Conservation (phyloP, 2,329 filamentous ascomycete species). For the Helotiales sp. region DNA sequence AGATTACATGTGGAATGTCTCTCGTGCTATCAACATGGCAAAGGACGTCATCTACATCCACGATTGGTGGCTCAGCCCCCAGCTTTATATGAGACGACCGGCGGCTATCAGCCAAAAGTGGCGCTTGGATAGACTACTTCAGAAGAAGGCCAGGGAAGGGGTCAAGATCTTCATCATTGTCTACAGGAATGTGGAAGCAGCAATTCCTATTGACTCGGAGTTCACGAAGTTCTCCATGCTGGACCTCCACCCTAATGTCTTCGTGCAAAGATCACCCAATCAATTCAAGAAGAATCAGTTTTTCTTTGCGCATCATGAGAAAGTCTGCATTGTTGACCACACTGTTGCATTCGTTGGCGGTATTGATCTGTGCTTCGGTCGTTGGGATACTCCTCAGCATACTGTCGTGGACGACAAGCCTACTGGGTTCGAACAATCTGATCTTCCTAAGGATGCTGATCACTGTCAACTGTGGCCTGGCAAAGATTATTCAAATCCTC, state of each 20-base stretch:
- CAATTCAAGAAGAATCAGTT: constrained; percentile 99
- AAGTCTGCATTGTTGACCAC: constrained; percentile 95
- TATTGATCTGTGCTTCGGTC: constrained; percentile 93
- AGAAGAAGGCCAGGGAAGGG: constrained; percentile 89
- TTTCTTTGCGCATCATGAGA: constrained; percentile 99
- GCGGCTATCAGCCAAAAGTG: constrained; percentile 97
- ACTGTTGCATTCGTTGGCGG: constrained; percentile 94
- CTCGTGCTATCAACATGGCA: constrained; percentile 92
- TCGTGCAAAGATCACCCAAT: constrained; percentile 93
- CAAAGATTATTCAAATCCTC: constrained; percentile 97
- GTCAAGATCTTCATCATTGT: constrained; percentile 98
- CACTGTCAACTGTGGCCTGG: constrained; percentile 96
- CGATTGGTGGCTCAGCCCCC: constrained; percentile 98
- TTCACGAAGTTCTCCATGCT: constrained; percentile 96
- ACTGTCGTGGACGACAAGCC: constrained; percentile 88
- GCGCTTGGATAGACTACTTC: constrained; percentile 90
- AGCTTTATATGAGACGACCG: constrained; percentile 91
- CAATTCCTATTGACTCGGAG: constrained; percentile 95
- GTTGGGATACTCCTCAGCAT: constrained; percentile 97
- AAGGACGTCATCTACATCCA: constrained; percentile 98
- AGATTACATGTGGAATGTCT: constrained; percentile 99
- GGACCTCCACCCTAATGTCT: constrained; percentile 93
- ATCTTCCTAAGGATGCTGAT: constrained; percentile 81
- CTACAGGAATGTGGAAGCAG: constrained; percentile 96
- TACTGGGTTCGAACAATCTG: constrained; percentile 83